phyloP scores from a whole-genome alignment of 805 yeast species.

The Nakazawaea ernobii region DNA sequence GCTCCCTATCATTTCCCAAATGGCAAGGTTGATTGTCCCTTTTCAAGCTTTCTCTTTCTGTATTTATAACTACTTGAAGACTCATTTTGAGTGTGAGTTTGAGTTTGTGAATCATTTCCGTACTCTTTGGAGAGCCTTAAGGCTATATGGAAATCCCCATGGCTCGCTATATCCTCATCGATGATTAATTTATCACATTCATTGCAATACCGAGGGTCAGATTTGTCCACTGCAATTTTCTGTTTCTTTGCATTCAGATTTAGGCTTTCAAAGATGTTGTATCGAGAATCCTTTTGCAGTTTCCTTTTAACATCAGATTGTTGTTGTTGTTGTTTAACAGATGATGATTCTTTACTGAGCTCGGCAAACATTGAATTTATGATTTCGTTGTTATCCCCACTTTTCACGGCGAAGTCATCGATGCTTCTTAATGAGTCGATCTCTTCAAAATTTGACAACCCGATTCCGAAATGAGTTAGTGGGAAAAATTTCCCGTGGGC shows the following conservation, averaged over 20 bases:
- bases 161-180: conserved; percentile 8
- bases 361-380: conserved; percentile 6
- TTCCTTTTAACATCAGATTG: not conserved
- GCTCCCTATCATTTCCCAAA: not conserved
- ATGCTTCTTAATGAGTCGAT: conserved; percentile 21
- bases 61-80: not conserved
- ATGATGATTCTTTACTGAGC: not conserved
- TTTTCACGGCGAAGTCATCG: conserved; percentile 19
- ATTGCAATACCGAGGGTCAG: conserved; percentile 3
- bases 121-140: conserved; percentile 7
- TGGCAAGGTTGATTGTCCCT: conserved; percentile 12
- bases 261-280: not conserved
- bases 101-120: not conserved
- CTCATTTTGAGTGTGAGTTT: not conserved
- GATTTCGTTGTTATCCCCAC: conserved; percentile 3
- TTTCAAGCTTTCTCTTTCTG: conserved; percentile 6
- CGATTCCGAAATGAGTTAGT: conserved; percentile 42
- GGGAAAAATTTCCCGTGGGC: conserved; percentile 35
- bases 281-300: not conserved
- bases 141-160: conserved; percentile 12
- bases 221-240: not conserved
- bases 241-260: not conserved
- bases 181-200: conserved; percentile 2
- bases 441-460: conserved; percentile 48
- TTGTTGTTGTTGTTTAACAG: not conserved